Conservation (phyloP, 805 yeast genomes). For the Phaffomyces thermotolerans region DNA sequence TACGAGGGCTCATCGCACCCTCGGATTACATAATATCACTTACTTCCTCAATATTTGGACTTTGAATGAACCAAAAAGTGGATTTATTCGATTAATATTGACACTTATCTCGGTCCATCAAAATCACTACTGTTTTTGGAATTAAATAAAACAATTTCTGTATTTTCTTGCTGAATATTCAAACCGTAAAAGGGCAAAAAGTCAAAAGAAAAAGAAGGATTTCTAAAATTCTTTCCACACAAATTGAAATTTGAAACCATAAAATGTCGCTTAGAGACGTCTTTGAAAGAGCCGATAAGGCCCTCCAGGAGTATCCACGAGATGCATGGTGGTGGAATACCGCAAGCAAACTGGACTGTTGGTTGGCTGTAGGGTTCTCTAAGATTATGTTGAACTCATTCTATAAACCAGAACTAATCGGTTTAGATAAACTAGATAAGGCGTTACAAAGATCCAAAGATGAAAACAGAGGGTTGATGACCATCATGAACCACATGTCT, state of each 20-base stretch:
- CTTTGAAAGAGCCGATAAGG: conserved; percentile 64
- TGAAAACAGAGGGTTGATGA: conserved; percentile 71
- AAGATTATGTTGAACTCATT: conserved; percentile 52
- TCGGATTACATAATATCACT: no score
- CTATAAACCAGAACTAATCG: conserved; percentile 57
- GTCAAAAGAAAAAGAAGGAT: no score
- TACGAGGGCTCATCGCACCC: no score
- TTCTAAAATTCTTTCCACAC: no score
- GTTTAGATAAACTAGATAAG: conserved; percentile 54
- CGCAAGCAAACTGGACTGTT: conserved; percentile 62
- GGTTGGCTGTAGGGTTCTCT: conserved; percentile 55
- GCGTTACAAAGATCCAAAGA: conserved; percentile 56
- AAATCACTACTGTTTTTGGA: no score
- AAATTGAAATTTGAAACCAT: no score
- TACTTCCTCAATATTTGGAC: neutral
- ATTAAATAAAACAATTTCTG: no score
- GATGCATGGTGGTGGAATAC: conserved; percentile 52
- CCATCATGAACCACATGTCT: conserved; percentile 91
- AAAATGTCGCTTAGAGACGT: conserved; percentile 66
- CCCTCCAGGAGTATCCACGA: conserved; percentile 58
- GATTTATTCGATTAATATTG: neutral
- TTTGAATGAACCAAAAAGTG: neutral
- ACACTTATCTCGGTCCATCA: no score
- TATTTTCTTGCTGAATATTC: no score
- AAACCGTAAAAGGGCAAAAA: neutral